Evolutionary conservation across 1,284 basidiomycete species (phyloP), one percentile per base, ranked within the genome.

Genomic region (Ganoderma leucocontextum): DNA sequence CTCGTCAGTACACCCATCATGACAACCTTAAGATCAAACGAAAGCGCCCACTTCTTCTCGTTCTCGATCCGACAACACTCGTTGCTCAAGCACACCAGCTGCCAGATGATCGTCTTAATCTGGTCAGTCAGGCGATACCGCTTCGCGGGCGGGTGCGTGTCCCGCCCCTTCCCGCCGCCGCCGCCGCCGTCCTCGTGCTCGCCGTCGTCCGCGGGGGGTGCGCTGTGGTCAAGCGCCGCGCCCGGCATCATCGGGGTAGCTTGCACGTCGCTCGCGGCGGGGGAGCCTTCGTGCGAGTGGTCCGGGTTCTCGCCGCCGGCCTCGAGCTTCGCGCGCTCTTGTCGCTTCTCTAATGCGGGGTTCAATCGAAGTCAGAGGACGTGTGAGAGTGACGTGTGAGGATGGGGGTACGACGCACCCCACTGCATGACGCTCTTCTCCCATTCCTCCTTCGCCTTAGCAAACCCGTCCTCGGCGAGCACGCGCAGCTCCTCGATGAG

Each of bases 41-140:
- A 2, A 39, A 36, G 4, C 22, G 86, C 91, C 39, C 76, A 94
- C 92, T 93, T 92, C 80, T 93, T 94, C 86, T 94, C 91, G 75
- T 94, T 94, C 81, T 93, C 92, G 78, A 95, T 80, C 73, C 91
- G 80, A 79, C 90, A 92, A 66, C 89, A 89, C 80, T 94, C 93
- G 75, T 94, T 94, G 77, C 91, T 93, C 69, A 95, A 77, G 75
- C 89, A 83, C 55, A 95, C 93, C 9, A 94, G 82, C 79, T 91
- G 87, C 93, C 93, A 95, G 71, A 94, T 87, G 60, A 88, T 86
- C 38, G 78, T 80, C 83, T 92, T 92, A 90, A 95, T 93, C 72
- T 80, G 78, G 70, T 95, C 93, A 62, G 90, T 93, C 80, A 94
- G 79, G 17, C 90, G 81, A 74, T 90, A 94, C 78, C 88, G 88